Base-by-base conservation (phyloP, 2,329 filamentous ascomycete genomes). In the Paramyrothecium roridum region DNA sequence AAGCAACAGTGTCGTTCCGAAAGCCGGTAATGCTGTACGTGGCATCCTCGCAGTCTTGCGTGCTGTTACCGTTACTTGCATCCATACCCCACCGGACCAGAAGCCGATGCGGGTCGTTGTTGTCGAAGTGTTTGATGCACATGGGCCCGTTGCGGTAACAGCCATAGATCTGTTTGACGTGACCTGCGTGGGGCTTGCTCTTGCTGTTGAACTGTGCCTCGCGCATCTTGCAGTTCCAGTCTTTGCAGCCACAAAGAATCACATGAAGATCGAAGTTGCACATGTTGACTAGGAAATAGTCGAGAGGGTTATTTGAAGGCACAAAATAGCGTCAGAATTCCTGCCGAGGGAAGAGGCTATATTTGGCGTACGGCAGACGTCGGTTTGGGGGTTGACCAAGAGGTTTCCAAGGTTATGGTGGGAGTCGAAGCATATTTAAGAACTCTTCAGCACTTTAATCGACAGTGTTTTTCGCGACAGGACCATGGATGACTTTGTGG, bases 1-100 rank as follows among this genome's bases (percentile, higher is more conserved):
- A 43, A 13, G 16, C n/a, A 13, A 19, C 13, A 4, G 13, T 19
- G 12, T 43, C 37, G 13, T 19, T 43, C 37, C n/a, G 37, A 13
- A 13, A 43, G 13, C 37, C 16, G 12, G 6, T 13, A 13, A 43
- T 13, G 4, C 12, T 20, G 17, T 37, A 51, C 7, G 12, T 37
- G 22, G 51, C 51, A 19, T 57, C 50, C 40, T 22, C 57, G 46
- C 58, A 60, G 22, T 60, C 57, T 22, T 55, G 57, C 22, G 40
- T 59, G 43, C 52, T 57, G 55, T 58, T 60, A 12, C 45, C 52
- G 21, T 59, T 54, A 26, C 46, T 47, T 6, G 46, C 48, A n/a
- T 52, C 22, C 57, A 60, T 59, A n/a, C 58, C 57, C 13, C 51
- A 51, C 3, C n/a, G 22, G 11, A 57, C 57, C 8, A 59, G 43